Conservation (phyloP, 2,329 filamentous ascomycete species). For the Calycina marina region DNA sequence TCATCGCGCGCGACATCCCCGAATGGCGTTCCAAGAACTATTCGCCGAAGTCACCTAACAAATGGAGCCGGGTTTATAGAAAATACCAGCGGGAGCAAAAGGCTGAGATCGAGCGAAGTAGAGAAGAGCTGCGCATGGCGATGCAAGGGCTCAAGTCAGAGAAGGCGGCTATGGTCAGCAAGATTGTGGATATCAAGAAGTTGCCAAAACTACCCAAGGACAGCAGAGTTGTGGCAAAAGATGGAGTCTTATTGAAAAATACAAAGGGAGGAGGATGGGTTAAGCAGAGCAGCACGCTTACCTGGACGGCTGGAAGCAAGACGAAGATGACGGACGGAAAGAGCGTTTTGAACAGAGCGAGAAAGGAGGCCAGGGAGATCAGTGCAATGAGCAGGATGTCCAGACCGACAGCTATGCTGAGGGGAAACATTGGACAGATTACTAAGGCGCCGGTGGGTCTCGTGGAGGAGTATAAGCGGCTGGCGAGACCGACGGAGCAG, state of each 20-base stretch:
- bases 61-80: conserved; percentile 68
- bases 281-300: conserved; percentile 24
- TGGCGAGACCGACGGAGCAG: conserved; percentile 21
- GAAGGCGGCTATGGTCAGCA: conserved; percentile 40
- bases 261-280: conserved; percentile 16
- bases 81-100: conserved; percentile 48
- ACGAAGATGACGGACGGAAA: conserved; percentile 37
- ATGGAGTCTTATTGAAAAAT: conserved; percentile 20
- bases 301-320: conserved; percentile 33
- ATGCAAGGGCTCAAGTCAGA: conserved; percentile 43
- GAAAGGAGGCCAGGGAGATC: conserved; percentile 40
- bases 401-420: conserved; percentile 24
- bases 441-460: conserved; percentile 36
- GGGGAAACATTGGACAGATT: conserved; percentile 25
- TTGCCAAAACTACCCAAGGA: conserved; percentile 30
- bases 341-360: conserved; percentile 40
- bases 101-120: conserved; percentile 40
- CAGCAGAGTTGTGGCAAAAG: conserved; percentile 23
- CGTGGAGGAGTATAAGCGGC: conserved; percentile 36
- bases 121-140: conserved; percentile 36
- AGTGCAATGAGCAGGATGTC: conserved; percentile 32
- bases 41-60: conserved; percentile 47
- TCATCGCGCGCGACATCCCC: conserved; percentile 66
- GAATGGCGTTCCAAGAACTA: conserved; percentile 46
- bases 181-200: conserved; percentile 36